A percentile compares a stretch with the other conserved stretches of the same genome.
These are phyloP conservation scores for Lactarius quietus DNA, from an alignment of 768 basidiomycete species.

Conservation along the genomic window DNA sequence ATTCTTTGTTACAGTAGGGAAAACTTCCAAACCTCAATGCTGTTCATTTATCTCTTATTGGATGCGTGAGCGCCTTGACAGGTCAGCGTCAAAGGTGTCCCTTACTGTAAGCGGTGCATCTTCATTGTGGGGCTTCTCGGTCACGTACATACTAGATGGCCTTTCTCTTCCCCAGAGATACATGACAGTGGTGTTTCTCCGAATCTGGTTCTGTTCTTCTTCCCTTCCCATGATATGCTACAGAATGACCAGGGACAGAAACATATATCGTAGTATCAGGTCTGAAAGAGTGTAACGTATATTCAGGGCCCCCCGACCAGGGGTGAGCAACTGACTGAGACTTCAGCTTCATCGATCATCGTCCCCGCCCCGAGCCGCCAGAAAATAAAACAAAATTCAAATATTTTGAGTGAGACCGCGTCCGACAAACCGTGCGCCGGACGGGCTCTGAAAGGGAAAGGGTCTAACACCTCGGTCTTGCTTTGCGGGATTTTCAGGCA, in stretches of 20 bases:
- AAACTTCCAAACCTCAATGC: not conserved
- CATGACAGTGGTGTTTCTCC: not conserved
- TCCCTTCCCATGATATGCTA: not conserved
- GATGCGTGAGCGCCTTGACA: not conserved
- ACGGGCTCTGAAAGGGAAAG: no score
- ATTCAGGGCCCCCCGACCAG: no score
- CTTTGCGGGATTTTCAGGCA: no score
- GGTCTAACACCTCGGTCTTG: no score
- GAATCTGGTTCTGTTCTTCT: not conserved
- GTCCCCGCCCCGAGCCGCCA: no score
- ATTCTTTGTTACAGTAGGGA: no score
- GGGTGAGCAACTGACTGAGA: no score
- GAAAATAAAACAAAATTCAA: no score
- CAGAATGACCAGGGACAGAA: not conserved
- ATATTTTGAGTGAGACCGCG: no score
- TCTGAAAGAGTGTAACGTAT: not conserved
- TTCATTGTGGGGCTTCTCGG: slow-evolving; percentile 1
- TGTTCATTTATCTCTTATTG: not conserved
- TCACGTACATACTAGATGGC: not conserved
- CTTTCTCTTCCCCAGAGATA: slow-evolving; percentile 1
- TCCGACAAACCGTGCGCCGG: no score
- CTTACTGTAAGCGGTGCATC: not conserved
- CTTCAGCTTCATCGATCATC: no score
- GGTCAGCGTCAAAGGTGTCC: not conserved
- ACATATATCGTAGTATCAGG: not conserved